Evolutionary conservation across 441 rosid species (phyloP).

Genomic region (Erodium trifolium): DNA sequence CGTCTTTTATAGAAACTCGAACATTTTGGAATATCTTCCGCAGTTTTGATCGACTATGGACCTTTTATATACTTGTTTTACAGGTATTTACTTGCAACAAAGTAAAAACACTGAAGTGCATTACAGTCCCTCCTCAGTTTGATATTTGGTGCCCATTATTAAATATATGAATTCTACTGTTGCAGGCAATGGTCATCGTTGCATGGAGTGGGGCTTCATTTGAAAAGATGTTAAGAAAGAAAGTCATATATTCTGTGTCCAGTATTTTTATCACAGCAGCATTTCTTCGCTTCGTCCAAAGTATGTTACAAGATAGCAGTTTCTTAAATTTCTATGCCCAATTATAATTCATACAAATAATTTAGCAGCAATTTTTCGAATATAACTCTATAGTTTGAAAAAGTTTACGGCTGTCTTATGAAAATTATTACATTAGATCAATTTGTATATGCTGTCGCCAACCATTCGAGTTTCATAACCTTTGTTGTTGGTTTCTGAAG

Average conservation of each 20-base stretch:
- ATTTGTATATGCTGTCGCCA: too few relatives aligned
- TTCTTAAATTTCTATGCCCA: too few relatives aligned
- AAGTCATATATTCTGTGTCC: constrained; percentile 42
- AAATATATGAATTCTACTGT: constrained; percentile 16
- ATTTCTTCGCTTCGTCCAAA: constrained; percentile 74
- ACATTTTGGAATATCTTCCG: constrained; percentile 95
- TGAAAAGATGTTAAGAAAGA: constrained; percentile 46
- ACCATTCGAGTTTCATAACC: too few relatives aligned
- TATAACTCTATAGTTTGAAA: too few relatives aligned
- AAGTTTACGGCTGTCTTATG: too few relatives aligned
- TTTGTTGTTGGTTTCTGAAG: too few relatives aligned
- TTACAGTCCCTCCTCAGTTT: constrained; percentile 8
- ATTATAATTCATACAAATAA: too few relatives aligned
- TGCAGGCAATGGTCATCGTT: constrained; percentile 79
- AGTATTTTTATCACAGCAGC: constrained; percentile 84
- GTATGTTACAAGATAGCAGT: constrained; percentile 33
- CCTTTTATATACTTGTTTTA: constrained; percentile 77
- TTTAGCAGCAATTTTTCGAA: too few relatives aligned
- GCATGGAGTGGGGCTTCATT: constrained; percentile 61
- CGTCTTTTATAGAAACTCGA: constrained; percentile 82
- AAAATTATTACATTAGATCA: too few relatives aligned
- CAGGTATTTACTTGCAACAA: constrained; percentile 44
- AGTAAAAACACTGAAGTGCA: constrained; percentile 5
- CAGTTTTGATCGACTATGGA: constrained; percentile 94
- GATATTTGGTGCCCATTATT: not conserved